Conservation (phyloP, 2,329 filamentous ascomycete genomes). For the Fusarium setosum region DNA sequence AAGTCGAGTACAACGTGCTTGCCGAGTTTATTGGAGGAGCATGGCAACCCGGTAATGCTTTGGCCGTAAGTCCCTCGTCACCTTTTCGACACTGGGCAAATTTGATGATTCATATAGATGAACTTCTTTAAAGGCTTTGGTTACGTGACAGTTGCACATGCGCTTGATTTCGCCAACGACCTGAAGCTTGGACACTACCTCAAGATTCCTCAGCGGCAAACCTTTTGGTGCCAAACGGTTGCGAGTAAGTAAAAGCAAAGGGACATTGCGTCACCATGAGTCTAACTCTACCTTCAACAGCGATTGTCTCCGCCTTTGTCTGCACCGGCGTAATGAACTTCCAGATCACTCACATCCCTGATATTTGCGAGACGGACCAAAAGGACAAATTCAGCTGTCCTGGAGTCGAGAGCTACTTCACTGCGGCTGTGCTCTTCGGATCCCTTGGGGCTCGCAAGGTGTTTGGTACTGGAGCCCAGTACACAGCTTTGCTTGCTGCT, state of each 20-base stretch:
- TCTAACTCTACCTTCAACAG: not conserved
- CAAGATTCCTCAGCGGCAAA: conserved; percentile 54
- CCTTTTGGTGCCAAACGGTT: conserved; percentile 49
- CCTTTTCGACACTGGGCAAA: rapidly evolving
- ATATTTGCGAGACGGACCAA: conserved; percentile 51
- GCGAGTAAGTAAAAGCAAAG: conserved; percentile 30
- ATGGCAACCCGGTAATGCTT: conserved; percentile 55
- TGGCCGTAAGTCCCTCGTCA: conserved; percentile 39
- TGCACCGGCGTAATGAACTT: conserved; percentile 52
- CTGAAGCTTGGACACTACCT: conserved; percentile 56
- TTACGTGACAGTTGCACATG: conserved; percentile 52
- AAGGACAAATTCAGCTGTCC: conserved; percentile 52
- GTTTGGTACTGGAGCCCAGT: conserved; percentile 50
- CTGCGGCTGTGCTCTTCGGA: conserved; percentile 55
- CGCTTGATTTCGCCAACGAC: conserved; percentile 50
- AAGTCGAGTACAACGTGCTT: conserved; percentile 58
- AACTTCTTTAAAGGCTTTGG: conserved; percentile 60
- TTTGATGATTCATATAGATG: conserved; percentile 42
- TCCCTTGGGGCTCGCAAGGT: conserved; percentile 52
- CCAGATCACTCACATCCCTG: conserved; percentile 48
- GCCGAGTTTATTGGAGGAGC: conserved; percentile 60
- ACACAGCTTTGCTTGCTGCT: conserved; percentile 51
- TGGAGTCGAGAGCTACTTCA: conserved; percentile 52
- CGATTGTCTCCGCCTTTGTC: conserved; percentile 49
- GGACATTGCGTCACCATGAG: too few relatives aligned